phyloP scores from a whole-genome alignment of 331 rosid genomes.

The Malus hybrid region DNA sequence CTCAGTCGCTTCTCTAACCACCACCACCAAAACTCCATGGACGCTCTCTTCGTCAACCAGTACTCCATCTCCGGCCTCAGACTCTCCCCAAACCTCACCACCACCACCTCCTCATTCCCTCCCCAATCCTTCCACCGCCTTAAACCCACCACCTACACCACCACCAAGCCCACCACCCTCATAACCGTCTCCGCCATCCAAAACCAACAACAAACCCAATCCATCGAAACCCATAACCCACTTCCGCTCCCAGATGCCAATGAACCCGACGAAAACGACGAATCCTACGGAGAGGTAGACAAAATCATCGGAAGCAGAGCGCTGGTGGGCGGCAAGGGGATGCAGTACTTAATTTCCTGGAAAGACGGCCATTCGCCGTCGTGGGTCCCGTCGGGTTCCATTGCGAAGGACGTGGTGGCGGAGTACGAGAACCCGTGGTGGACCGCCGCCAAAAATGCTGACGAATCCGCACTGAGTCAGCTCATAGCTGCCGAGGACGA shows the following conservation, averaged over 20 bases:
- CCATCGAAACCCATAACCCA: neutral
- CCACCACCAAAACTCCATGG: conserved; percentile 40
- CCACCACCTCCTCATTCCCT: conserved; percentile 20
- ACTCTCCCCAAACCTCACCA: conserved; percentile 20
- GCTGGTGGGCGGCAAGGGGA: conserved; percentile 30
- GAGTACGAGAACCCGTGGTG: conserved; percentile 92
- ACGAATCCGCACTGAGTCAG: conserved; percentile 30
- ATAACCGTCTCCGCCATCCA: conserved; percentile 2
- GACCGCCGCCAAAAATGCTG: conserved; percentile 82
- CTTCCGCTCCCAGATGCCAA: neutral
- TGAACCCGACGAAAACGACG: conserved; percentile 25
- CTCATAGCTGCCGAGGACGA: conserved; percentile 41
- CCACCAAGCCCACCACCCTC: neutral
- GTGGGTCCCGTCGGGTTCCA: conserved; percentile 72
- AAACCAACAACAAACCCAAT: neutral
- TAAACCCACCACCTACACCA: conserved; percentile 5
- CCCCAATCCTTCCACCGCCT: conserved; percentile 21
- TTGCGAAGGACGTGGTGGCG: conserved; percentile 72
- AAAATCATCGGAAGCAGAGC: conserved; percentile 80
- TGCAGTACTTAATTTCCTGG: conserved; percentile 90
- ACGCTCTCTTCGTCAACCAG: conserved; percentile 49
- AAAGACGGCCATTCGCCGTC: conserved; percentile 82
- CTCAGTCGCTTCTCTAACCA: neutral
- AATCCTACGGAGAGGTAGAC: conserved; percentile 71
- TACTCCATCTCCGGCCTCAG: conserved; percentile 51